phyloP scores from a whole-genome alignment of 2,329 filamentous ascomycete genomes.

The Phialophora verrucosa region DNA sequence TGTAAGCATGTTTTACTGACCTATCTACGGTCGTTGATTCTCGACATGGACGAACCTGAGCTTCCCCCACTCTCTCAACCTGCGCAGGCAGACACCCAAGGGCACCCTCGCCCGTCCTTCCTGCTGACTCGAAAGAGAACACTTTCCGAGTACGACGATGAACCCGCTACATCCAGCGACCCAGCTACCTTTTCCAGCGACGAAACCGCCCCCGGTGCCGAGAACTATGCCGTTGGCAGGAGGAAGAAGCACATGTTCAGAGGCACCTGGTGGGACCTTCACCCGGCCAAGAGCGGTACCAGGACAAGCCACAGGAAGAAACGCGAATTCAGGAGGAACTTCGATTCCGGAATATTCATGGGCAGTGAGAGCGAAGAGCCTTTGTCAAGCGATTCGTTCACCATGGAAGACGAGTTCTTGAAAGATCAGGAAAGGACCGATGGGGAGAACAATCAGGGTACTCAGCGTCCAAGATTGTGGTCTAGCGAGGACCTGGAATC shows the following conservation, averaged over 20 bases:
- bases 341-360: conserved; percentile 57
- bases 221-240: conserved; percentile 45
- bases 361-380: conserved; percentile 50
- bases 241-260: conserved; percentile 38
- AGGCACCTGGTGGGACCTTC: conserved; percentile 38
- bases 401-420: conserved; percentile 48
- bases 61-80: conserved; percentile 28
- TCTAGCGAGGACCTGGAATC: neutral
- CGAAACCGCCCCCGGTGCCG: conserved; percentile 52
- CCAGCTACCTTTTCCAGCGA: conserved; percentile 56
- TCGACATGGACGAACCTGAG: conserved; percentile 32
- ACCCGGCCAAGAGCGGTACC: conserved; percentile 19
- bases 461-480: neutral
- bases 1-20: neutral
- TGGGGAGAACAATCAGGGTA: conserved; percentile 19
- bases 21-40: neutral
- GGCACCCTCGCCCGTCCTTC: conserved; percentile 19
- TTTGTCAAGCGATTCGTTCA: conserved; percentile 46
- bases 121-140: conserved; percentile 44
- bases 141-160: conserved; percentile 41
- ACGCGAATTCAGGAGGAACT: conserved; percentile 51
- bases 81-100: conserved; percentile 7
- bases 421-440: conserved; percentile 33
- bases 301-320: conserved; percentile 47
- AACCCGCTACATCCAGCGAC: conserved; percentile 43